Conservation (phyloP, 176 grass and related monocot genomes). For the Avena atlantica region DNA sequence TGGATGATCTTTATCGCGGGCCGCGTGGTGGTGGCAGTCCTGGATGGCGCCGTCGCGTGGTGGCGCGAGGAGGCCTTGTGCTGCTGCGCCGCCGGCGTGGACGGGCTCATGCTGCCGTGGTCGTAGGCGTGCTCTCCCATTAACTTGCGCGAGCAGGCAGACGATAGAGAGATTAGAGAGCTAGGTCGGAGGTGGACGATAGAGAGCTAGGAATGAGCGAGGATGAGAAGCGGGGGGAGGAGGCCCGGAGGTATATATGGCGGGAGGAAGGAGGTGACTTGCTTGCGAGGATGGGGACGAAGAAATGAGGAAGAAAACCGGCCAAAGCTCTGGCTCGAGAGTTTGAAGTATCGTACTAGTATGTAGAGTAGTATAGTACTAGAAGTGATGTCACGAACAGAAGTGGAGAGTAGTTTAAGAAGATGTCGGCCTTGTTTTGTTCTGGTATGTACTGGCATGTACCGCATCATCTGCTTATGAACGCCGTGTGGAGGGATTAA, state of each 20-base stretch:
- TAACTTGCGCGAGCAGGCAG: neutral
- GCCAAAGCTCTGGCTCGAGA: neutral
- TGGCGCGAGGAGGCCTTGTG: neutral
- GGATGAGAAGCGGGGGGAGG: neutral
- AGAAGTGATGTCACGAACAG: neutral
- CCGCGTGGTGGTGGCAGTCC: neutral
- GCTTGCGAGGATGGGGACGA: neutral
- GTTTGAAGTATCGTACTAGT: neutral
- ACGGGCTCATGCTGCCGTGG: slow-evolving; percentile 33
- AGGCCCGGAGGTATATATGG: slow-evolving; percentile 36
- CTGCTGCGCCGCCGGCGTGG: neutral
- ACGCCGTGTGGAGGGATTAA: slow-evolving; percentile 18
- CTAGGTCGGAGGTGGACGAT: neutral
- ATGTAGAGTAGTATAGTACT: neutral
- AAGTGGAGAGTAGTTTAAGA: neutral
- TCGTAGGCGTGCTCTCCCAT: slow-evolving; percentile 32
- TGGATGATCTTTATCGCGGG: slow-evolving; percentile 81
- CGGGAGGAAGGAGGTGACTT: neutral
- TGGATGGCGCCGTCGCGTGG: neutral
- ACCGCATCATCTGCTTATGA: neutral
- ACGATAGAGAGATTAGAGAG: neutral
- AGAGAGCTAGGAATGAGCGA: neutral
- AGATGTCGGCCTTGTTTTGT: neutral
- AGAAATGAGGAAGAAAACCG: neutral
- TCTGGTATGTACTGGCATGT: neutral